Evolutionary conservation across 1,284 basidiomycete genomes (phyloP).

Genomic region (Albatrellus sp.): DNA sequence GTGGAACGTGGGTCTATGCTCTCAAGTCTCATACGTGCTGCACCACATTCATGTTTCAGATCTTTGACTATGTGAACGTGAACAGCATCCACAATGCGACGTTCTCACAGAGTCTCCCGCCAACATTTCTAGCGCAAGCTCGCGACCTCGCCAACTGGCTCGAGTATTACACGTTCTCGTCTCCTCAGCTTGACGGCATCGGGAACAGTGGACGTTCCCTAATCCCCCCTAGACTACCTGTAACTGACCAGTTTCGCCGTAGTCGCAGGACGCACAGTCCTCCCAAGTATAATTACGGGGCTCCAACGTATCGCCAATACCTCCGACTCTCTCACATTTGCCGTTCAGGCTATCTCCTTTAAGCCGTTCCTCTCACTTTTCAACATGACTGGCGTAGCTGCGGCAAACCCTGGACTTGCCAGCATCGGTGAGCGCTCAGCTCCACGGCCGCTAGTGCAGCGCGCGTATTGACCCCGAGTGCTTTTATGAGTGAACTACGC

Average conservation of each 20-base stretch:
- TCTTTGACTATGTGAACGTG: slow-evolving; percentile 42
- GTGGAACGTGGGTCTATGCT: slow-evolving; percentile 23
- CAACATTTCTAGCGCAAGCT: slow-evolving; percentile 24
- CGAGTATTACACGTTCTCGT: slow-evolving; percentile 36
- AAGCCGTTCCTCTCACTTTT: slow-evolving; percentile 43
- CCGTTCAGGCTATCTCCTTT: slow-evolving; percentile 33
- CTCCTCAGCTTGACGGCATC: slow-evolving; percentile 23
- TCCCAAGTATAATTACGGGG: slow-evolving; percentile 30
- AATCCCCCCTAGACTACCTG: not conserved
- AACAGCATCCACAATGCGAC: slow-evolving; percentile 34
- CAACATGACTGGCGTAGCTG: slow-evolving; percentile 32
- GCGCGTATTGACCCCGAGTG: not conserved
- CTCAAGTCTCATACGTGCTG: not conserved
- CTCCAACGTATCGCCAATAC: slow-evolving; percentile 30
- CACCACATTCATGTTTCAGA: slow-evolving; percentile 14
- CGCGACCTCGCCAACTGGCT: slow-evolving; percentile 39
- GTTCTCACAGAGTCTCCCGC: slow-evolving; percentile 19
- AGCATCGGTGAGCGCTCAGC: slow-evolving; percentile 19
- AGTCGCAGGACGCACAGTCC: slow-evolving; percentile 34
- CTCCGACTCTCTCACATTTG: slow-evolving; percentile 29
- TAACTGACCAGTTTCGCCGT: not conserved
- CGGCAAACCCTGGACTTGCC: slow-evolving; percentile 18
- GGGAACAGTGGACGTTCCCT: slow-evolving; percentile 23
- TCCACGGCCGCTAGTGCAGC: not conserved
- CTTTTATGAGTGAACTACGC: slow-evolving; percentile 31